These are phyloP conservation scores for Daldinia vernicosa DNA, from an alignment of 495 filamentous ascomycete species.

Conservation along the genomic window DNA sequence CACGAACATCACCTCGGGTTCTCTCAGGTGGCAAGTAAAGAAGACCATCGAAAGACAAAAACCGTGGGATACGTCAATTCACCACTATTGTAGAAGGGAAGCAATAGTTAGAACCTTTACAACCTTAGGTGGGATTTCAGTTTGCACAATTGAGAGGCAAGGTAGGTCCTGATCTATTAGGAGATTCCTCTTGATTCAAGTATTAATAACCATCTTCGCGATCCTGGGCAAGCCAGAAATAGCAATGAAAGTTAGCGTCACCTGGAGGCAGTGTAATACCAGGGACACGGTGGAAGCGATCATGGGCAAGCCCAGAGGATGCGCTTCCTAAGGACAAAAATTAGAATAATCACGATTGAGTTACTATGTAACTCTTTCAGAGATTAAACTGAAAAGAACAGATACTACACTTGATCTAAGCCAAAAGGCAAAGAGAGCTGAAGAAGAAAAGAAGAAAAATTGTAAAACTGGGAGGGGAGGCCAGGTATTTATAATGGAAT, in stretches of 20 bases:
- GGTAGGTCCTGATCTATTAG: no score
- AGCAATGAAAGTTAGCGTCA: conserved; percentile 72
- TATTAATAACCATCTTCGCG: conserved; percentile 62
- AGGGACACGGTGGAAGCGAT: conserved; percentile 72
- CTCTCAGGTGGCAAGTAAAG: no score
- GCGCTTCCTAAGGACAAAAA: conserved; percentile 64
- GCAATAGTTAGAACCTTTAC: no score
- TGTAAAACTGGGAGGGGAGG: conserved; percentile 30
- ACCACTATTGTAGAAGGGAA: no score
- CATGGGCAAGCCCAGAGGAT: conserved; percentile 82
- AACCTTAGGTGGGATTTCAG: no score
- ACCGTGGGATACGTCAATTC: no score
- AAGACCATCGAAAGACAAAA: no score
- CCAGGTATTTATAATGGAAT: conserved; percentile 17
- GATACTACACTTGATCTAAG: conserved; percentile 95
- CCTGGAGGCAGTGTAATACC: conserved; percentile 82
- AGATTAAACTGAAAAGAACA: conserved; percentile 93
- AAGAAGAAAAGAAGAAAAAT: conserved; percentile 40
- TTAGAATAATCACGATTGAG: conserved; percentile 76
- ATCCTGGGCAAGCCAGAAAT: conserved; percentile 58
- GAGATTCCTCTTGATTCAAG: not conserved
- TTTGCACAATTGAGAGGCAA: no score
- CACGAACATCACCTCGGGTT: no score
- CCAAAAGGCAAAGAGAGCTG: conserved; percentile 59
- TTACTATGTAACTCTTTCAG: conserved; percentile 63